These are phyloP conservation scores for Paxillus involutus DNA, from an alignment of 768 basidiomycete species.

Conservation along the genomic window DNA sequence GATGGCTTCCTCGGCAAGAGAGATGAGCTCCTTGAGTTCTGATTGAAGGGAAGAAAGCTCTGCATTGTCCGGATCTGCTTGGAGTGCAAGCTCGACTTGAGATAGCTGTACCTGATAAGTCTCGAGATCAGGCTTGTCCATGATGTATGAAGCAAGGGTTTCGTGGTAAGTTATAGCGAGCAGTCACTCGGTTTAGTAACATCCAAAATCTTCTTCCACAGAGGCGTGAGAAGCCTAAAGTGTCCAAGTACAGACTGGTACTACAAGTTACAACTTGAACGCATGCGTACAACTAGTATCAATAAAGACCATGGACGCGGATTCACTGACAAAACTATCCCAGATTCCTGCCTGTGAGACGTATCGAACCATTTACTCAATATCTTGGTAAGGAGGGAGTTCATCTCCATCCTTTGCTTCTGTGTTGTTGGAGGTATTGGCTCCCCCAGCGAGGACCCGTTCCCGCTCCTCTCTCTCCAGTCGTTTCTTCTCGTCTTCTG, in stretches of 20 bases:
- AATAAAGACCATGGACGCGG: no score
- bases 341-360: not conserved
- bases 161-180: not conserved
- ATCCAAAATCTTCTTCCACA: no score
- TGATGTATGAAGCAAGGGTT: conserved; percentile 3
- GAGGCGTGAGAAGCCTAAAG: no score
- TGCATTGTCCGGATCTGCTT: conserved; percentile 68
- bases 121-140: conserved; percentile 75
- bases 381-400: conserved; percentile 46
- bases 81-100: conserved; percentile 82
- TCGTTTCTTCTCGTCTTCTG: conserved; percentile 65
- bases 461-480: conserved; percentile 70
- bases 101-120: conserved; percentile 87
- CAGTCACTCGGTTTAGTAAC: no score
- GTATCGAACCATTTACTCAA: conserved; percentile 16
- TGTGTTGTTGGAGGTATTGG: conserved; percentile 17
- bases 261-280: no score
- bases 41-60: conserved; percentile 73
- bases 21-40: conserved; percentile 82
- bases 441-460: conserved; percentile 36
- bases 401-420: conserved; percentile 33
- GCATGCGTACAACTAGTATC: no score
- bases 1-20: conserved; percentile 71
- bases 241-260: no score
- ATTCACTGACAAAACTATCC: not conserved